Conservation (phyloP, 805 yeast species). For the Cephaloascus albidus region DNA sequence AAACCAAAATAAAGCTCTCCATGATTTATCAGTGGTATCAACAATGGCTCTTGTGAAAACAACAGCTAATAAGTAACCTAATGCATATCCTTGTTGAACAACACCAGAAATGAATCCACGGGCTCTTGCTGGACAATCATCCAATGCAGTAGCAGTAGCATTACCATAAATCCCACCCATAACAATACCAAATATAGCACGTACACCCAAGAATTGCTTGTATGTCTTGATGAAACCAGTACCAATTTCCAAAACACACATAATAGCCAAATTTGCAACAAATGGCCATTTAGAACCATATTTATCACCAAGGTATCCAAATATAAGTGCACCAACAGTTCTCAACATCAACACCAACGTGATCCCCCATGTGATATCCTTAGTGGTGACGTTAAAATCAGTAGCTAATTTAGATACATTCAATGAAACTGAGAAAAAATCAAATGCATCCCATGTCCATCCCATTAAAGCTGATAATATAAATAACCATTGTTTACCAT, state of each 20-base stretch:
- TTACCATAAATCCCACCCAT: constrained; percentile 51
- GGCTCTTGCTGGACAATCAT: constrained; percentile 42
- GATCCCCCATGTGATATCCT: constrained; percentile 53
- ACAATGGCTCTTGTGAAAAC: constrained; percentile 57
- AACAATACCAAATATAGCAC: constrained; percentile 30
- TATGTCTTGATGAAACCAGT: constrained; percentile 29
- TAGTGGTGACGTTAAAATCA: constrained; percentile 32
- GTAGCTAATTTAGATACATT: constrained; percentile 39
- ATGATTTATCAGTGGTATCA: constrained; percentile 37
- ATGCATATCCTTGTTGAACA: constrained; percentile 75
- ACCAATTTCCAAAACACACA: constrained; percentile 26
- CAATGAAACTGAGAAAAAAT: constrained; percentile 49
- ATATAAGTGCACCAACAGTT: constrained; percentile 28
- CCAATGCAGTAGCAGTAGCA: constrained; percentile 44
- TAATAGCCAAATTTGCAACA: constrained; percentile 16
- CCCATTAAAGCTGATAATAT: constrained; percentile 43
- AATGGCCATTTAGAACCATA: constrained; percentile 29
- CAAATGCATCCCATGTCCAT: constrained; percentile 64
- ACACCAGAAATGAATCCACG: constrained; percentile 56
- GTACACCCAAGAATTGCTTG: constrained; percentile 25
- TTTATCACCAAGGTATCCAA: constrained; percentile 27
- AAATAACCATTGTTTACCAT: constrained; percentile 46
- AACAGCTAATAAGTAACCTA: constrained; percentile 59
- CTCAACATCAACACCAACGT: constrained; percentile 34
- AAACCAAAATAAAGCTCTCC: constrained; percentile 66